Conservation (phyloP, 345 rosid species). For the rapeseed (Brassica napus) region DNA sequence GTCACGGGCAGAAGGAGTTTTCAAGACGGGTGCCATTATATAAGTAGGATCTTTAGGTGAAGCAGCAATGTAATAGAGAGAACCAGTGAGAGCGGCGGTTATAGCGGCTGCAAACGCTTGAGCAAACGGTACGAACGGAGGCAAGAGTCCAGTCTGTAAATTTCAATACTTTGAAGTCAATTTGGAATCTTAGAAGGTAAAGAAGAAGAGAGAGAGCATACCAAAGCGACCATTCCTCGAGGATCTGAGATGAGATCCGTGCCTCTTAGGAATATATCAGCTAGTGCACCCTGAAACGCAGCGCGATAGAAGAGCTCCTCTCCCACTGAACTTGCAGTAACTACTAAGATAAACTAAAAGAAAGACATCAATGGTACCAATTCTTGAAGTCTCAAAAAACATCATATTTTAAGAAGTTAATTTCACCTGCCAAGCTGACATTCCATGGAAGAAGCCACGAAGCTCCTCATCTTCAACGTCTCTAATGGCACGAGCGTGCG, state of each 20-base stretch:
- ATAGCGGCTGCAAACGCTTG: slow-evolving; percentile 90
- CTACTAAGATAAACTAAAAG: slow-evolving; percentile 74
- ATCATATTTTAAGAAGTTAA: background rate
- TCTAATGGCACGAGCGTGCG: slow-evolving; percentile 96
- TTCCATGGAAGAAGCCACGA: slow-evolving; percentile 87
- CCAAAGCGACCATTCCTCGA: slow-evolving; percentile 85
- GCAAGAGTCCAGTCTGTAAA: slow-evolving; percentile 76
- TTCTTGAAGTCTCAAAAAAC: background rate
- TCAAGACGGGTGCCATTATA: slow-evolving; percentile 79
- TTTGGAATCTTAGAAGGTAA: background rate
- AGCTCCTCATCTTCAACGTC: slow-evolving; percentile 99
- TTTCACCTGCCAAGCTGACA: slow-evolving; percentile 96
- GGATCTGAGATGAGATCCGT: slow-evolving; percentile 64
- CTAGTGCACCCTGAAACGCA: slow-evolving; percentile 88
- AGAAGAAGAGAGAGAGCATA: slow-evolving; percentile 33
- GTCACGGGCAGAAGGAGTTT: slow-evolving; percentile 65
- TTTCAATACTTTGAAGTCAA: background rate
- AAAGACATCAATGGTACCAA: background rate
- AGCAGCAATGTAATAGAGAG: slow-evolving; percentile 89
- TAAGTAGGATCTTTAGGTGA: slow-evolving; percentile 98
- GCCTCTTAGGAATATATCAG: background rate
- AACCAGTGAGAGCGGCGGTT: slow-evolving; percentile 88
- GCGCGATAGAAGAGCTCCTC: slow-evolving; percentile 97
- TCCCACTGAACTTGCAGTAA: slow-evolving; percentile 89
- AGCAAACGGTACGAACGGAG: slow-evolving; percentile 98